Base-by-base conservation (phyloP, 345 rosid species). In the Dimocarpus longan region DNA sequence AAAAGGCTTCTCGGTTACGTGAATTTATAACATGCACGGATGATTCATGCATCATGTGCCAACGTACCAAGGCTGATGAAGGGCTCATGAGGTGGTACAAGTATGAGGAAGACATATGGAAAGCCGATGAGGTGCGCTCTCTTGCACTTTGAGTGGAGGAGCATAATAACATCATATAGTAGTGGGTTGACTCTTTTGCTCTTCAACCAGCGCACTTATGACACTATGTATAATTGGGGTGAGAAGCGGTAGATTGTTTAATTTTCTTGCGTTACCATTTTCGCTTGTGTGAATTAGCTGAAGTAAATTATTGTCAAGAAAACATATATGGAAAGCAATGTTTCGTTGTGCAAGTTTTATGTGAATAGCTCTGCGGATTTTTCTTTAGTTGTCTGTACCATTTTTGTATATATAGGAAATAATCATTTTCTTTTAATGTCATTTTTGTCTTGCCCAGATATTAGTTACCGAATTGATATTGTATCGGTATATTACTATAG, bases 71-170 rank as follows among this genome's bases (percentile, higher is more conserved):
- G 77, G 82, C 8, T 16, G 97, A 95, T 40, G 95, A 91, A 81
- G 98, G 98, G 80, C 80, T 91, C 18, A 83, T 95, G 91, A 88
- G 95, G 78, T 93, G 98, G 98, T 88, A 95, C 71, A 90, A 78
- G 86, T 95, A 93, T 18, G 95, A 93, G 71, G 91, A 92, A 85
- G 94, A 91, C 65, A 82, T 86, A 43, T 93, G 98, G 98, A 93
- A 93, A 78, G 84, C 76, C 5, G 97, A 95, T 69, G 97, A 92
- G 85, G 88, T 81, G 16, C 72, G 80, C 60, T 90, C 93, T 77
- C 91, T 95, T 74, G 81, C 89, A 42, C 84, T 89, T 78, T 87
- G 81, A 85, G 42, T 46, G 12, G 12, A 75, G 39, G 69, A 75
- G 76, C 79, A 46, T 76, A 73, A 24, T 52, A 52, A 28, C 42